Conservation (phyloP, 2,329 filamentous ascomycete species). For the Ceratocystis colombiana region DNA sequence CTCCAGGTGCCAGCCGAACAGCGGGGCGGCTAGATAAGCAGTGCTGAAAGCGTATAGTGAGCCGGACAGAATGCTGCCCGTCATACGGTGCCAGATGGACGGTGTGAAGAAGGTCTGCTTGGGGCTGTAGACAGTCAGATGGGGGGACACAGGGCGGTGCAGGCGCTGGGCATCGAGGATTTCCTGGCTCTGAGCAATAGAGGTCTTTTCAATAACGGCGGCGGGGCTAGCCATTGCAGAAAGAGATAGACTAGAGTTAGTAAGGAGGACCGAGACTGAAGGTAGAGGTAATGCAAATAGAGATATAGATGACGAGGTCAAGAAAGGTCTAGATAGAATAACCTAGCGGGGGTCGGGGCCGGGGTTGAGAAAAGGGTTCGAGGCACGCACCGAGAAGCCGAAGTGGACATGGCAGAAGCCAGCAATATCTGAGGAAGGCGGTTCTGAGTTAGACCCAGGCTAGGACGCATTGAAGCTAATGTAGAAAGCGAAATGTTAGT, state of each 20-base stretch:
- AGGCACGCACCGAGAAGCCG: constrained; percentile 40
- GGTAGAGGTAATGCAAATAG: neutral
- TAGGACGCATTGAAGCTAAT: constrained; percentile 24
- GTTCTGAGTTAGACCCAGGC: constrained; percentile 29
- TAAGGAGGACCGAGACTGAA: neutral
- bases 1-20: constrained; percentile 56
- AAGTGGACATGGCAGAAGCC: constrained; percentile 36
- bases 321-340: neutral
- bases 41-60: constrained; percentile 69
- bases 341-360: neutral
- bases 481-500: neutral
- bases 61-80: constrained; percentile 62
- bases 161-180: constrained; percentile 75
- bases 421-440: constrained; percentile 40
- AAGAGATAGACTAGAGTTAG: constrained; percentile 20
- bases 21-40: constrained; percentile 70
- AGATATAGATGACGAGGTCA: neutral
- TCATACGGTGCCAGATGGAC: constrained; percentile 68
- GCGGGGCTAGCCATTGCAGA: constrained; percentile 34
- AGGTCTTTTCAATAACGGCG: constrained; percentile 49
- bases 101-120: constrained; percentile 77
- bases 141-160: constrained; percentile 70
- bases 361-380: neutral
- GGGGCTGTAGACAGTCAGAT: constrained; percentile 75
- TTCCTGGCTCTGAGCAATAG: constrained; percentile 43